Evolutionary conservation across 2,329 filamentous ascomycete genomes (phyloP), one percentile per base, ranked within the genome.

Genomic region (Didymella arachidicola): DNA sequence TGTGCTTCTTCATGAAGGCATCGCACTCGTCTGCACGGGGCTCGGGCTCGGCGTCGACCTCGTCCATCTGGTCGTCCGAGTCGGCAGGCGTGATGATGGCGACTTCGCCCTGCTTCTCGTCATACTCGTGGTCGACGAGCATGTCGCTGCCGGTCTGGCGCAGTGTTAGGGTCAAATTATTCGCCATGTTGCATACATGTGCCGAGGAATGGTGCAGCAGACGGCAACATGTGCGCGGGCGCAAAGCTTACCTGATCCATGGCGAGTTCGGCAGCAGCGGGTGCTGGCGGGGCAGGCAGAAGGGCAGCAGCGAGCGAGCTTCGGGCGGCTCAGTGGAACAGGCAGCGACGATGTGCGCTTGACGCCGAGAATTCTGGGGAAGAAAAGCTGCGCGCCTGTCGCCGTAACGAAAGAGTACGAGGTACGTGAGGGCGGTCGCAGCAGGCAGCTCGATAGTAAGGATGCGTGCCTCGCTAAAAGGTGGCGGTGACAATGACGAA

Each of bases 1-100:
- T 85, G 66, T 93, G 87, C 65, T 89, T 81, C 69, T 91, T 88
- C 81, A 90, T 90, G 86, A 98, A 97, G 48, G 91, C 90, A 66
- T 96, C 91, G 79, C 87, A 84, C 70, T 88, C 85, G 78, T 87
- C 82, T 66, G 86, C 86, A 68, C 80, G 77, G 54, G 81, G 80
- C 62, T 81, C 79, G 57, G 80, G 79, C 58, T 84, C 82, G 51
- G 82, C 77, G 61, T 86, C 81, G 68, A 83, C 83, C 42, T 83
- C 77, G 64, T 79, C 79, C 78, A 86, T 85, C 66, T 83, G 82
- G 68, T 86, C 85, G 65, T 85, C 82, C 53, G 58, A 56, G 56
- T 83, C 83, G 63, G 85, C 82, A 60, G 83, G 83, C 43, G 84
- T 84, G 68, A 88, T 86, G 73, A 87, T 85, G 72, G 86, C 84